These are phyloP conservation scores for Geotrichum reessii DNA, from an alignment of 1,139 yeast genomes.

Conservation along the genomic window DNA sequence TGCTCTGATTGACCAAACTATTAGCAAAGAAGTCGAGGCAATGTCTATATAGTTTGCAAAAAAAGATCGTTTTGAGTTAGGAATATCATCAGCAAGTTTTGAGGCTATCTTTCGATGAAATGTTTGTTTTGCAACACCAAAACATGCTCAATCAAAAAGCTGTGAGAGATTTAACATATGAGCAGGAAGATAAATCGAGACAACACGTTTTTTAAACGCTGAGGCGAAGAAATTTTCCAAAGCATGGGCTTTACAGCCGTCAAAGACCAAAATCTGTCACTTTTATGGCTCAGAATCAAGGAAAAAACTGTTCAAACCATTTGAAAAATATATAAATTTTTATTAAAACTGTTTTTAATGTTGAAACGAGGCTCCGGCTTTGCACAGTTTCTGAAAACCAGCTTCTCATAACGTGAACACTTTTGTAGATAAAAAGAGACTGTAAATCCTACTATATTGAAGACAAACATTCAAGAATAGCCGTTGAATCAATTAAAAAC, in stretches of 20 bases:
- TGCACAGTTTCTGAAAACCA: constrained; percentile 32
- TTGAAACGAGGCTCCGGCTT: constrained; percentile 43
- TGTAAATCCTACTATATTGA: not conserved
- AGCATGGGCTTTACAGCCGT: constrained; percentile 38
- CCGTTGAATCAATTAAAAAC: not conserved
- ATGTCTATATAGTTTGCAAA: no score
- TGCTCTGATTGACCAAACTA: no score
- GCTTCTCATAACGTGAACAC: constrained; percentile 2
- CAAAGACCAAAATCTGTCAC: constrained; percentile 44
- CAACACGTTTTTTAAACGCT: constrained; percentile 37
- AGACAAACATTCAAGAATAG: not conserved
- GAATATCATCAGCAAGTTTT: no score
- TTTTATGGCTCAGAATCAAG: constrained; percentile 51
- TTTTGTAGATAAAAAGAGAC: constrained; percentile 2
- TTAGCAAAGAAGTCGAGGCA: no score
- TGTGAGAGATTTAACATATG: not conserved
- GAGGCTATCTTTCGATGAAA: no score
- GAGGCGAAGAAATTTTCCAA: constrained; percentile 41
- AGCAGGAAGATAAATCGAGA: constrained; percentile 42
- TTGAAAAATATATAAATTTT: constrained; percentile 46
- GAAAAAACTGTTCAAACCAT: constrained; percentile 52
- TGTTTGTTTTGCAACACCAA: no score
- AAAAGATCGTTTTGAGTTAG: no score
- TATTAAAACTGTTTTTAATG: constrained; percentile 47
- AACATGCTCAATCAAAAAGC: no score